Conservation (phyloP, 176 grass and related monocot species). For the Bothriochloa decipiens region DNA sequence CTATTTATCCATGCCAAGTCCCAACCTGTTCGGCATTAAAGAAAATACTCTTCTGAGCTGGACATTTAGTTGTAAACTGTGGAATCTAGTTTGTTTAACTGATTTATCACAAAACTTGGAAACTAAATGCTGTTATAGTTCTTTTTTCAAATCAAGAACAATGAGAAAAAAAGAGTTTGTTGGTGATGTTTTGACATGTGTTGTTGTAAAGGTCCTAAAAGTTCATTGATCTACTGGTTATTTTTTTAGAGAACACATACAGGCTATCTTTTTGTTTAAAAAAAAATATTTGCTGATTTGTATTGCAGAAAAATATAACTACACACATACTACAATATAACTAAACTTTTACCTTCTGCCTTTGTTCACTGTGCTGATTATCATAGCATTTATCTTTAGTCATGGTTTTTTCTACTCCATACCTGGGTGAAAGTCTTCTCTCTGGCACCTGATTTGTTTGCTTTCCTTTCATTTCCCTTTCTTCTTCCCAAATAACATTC, state of each 20-base stretch:
- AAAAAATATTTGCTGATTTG: slow-evolving; percentile 16
- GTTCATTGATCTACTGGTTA: not conserved
- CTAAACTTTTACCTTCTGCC: not conserved
- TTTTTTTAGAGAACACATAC: not conserved
- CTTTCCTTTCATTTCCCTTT: not conserved
- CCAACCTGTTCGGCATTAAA: not conserved
- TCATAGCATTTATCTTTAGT: not conserved
- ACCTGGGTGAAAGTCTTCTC: not conserved
- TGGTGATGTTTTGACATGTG: not conserved
- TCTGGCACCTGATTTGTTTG: not conserved
- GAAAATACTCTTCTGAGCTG: not conserved
- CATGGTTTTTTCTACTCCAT: not conserved
- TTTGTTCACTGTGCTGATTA: slow-evolving; percentile 9
- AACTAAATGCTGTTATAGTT: not conserved
- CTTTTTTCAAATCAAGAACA: not conserved
- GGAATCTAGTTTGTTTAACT: not conserved
- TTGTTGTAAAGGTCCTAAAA: not conserved
- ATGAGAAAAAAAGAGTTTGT: not conserved
- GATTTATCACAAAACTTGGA: not conserved
- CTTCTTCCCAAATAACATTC: not conserved
- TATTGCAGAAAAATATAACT: slow-evolving; percentile 14
- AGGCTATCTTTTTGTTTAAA: not conserved
- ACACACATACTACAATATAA: not conserved
- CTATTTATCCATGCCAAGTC: too few species aligned
- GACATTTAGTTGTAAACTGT: not conserved